Evolutionary conservation across 2,329 filamentous ascomycete genomes (phyloP).

Genomic region (Penicillium sp.): DNA sequence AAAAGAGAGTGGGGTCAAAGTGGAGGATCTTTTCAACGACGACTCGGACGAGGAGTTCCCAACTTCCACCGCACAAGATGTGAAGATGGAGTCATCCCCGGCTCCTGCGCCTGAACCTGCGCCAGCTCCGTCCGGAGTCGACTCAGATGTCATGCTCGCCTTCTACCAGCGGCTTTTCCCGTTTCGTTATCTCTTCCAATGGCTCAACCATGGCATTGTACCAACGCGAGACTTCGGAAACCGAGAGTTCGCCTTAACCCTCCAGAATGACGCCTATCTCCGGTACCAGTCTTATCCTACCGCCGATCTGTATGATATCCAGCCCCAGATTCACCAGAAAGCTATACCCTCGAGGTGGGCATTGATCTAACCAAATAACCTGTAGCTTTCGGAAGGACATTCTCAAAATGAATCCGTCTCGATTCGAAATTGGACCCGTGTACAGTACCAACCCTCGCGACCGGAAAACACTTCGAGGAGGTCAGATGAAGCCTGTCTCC

Average conservation of each 20-base stretch:
- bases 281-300: constrained; percentile 83
- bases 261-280: constrained; percentile 89
- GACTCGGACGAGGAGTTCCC: constrained; percentile 61
- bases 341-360: too few relatives aligned
- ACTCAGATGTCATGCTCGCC: constrained; percentile 83
- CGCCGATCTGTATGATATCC: constrained; percentile 60
- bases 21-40: constrained; percentile 66
- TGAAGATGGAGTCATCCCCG: constrained; percentile 48
- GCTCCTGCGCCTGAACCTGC: constrained; percentile 37
- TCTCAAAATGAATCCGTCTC: constrained; percentile 81
- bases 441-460: constrained; percentile 94
- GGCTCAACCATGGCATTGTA: constrained; percentile 90
- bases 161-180: constrained; percentile 97
- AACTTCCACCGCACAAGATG: constrained; percentile 51
- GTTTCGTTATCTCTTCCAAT: constrained; percentile 93
- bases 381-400: constrained; percentile 85
- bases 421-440: constrained; percentile 98
- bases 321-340: background rate
- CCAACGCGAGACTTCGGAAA: constrained; percentile 88
- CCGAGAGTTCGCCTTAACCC: constrained; percentile 93
- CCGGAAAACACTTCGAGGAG: constrained; percentile 78
- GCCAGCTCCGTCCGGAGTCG: constrained; percentile 58
- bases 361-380: constrained; percentile 25
- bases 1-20: constrained; percentile 40
- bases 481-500: constrained; percentile 80